These are phyloP conservation scores for Fusarium praegraminearum DNA, from an alignment of 2,329 filamentous ascomycete species.

Conservation along the genomic window DNA sequence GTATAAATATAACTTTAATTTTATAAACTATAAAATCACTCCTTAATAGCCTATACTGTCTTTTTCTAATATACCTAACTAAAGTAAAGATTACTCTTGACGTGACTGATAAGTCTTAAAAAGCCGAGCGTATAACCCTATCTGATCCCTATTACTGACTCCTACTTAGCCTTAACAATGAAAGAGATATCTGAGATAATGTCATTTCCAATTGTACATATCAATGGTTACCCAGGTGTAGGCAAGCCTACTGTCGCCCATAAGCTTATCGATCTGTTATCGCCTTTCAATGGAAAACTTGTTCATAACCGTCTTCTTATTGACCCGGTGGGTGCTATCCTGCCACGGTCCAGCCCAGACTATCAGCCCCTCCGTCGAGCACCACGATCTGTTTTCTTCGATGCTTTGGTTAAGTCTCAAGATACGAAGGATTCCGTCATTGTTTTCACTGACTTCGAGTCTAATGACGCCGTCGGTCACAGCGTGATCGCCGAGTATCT, in stretches of 20 bases:
- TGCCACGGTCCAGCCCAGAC: background rate
- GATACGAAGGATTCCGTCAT: background rate
- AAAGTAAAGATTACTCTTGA: no score
- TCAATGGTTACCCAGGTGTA: background rate
- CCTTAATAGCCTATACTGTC: no score
- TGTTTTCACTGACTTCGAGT: constrained; percentile 1
- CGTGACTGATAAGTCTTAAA: no score
- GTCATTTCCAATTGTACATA: background rate
- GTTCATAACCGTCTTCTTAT: background rate
- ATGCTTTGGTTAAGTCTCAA: background rate
- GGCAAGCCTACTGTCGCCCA: background rate
- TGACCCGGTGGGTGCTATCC: background rate
- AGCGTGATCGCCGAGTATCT: background rate
- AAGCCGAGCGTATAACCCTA: no score
- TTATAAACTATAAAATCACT: no score
- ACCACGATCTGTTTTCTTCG: background rate
- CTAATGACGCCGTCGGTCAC: background rate
- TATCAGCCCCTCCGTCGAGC: background rate
- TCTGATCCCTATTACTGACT: no score
- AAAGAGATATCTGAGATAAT: background rate
- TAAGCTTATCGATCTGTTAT: background rate
- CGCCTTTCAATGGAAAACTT: background rate
- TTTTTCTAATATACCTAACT: no score
- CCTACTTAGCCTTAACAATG: no score
- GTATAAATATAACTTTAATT: no score